A percentile compares a stretch with the other conserved stretches of the same genome.
Evolutionary conservation across 140 eudicot genomes (phyloP).

Genomic region (Oenanthe javanica): DNA sequence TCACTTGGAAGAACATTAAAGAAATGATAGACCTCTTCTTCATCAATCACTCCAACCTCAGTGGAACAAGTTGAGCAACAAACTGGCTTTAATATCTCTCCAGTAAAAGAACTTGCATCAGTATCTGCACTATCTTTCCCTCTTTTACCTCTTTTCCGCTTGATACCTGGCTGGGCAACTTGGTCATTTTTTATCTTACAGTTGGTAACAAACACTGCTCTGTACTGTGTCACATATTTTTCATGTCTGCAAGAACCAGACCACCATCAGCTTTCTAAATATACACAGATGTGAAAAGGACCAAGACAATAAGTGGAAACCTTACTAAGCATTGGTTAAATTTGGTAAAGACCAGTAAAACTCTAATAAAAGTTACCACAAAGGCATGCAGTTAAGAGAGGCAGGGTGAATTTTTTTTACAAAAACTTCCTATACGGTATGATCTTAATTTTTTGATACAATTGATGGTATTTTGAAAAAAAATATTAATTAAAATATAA

Average conservation of each 20-base stretch:
- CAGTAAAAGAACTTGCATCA: conserved; percentile 17
- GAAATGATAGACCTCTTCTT: conserved; percentile 87
- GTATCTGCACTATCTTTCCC: conserved; percentile 4
- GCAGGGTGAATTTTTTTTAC: neutral
- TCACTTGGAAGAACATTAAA: conserved; percentile 81
- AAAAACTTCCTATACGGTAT: too few relatives aligned
- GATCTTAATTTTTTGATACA: too few relatives aligned
- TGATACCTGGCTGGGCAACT: conserved; percentile 42
- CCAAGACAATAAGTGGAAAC: neutral
- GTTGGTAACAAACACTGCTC: conserved; percentile 85
- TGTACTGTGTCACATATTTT: conserved; percentile 77
- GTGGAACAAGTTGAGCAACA: conserved; percentile 82
- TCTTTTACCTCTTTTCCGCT: conserved; percentile 48
- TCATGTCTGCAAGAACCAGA: conserved; percentile 60
- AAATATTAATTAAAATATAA: too few relatives aligned
- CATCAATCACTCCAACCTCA: conserved; percentile 78
- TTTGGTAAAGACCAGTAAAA: neutral
- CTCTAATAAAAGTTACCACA: neutral
- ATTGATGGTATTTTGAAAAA: too few relatives aligned
- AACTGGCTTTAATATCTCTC: conserved; percentile 42
- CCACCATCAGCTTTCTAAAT: neutral
- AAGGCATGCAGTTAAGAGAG: neutral
- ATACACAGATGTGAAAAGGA: neutral
- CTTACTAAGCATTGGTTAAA: neutral
- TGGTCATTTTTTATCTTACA: conserved; percentile 52